Conservation (phyloP, 179 eudicot species). For the Corrigiola litoralis region DNA sequence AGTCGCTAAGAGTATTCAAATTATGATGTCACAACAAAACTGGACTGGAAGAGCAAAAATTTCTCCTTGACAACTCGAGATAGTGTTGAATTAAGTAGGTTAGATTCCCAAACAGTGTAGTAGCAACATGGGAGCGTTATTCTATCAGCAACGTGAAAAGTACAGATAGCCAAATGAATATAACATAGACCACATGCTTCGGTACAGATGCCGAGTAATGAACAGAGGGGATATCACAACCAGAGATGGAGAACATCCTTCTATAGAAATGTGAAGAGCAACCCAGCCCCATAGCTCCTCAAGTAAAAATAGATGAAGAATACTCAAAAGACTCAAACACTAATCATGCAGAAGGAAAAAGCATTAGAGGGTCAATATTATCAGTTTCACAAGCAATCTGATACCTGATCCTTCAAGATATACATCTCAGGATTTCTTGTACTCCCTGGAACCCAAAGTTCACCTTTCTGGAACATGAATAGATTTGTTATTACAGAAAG, state of each 20-base stretch:
- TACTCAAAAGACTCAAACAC: background rate
- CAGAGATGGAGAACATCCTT: background rate
- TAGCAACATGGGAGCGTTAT: too few species aligned
- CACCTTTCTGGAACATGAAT: slow-evolving; percentile 28
- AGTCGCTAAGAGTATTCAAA: too few species aligned
- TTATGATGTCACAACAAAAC: too few species aligned
- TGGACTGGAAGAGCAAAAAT: too few species aligned
- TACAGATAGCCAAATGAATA: too few species aligned
- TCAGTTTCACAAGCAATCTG: background rate
- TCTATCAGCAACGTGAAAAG: too few species aligned
- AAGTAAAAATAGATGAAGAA: background rate
- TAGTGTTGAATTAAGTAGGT: too few species aligned
- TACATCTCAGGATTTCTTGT: slow-evolving; percentile 78
- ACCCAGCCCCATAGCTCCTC: background rate
- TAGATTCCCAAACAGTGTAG: too few species aligned
- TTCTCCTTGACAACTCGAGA: too few species aligned
- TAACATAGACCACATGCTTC: too few species aligned
- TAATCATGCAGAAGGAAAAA: background rate
- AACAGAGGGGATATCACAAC: background rate
- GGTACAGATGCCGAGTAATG: background rate
- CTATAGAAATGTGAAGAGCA: background rate
- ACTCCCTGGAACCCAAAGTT: slow-evolving; percentile 74
- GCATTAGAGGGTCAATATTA: background rate
- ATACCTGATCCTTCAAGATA: slow-evolving; percentile 89
- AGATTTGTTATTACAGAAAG: background rate